Evolutionary conservation across 1,284 basidiomycete genomes (phyloP).

Genomic region (Trichosporon faecale): DNA sequence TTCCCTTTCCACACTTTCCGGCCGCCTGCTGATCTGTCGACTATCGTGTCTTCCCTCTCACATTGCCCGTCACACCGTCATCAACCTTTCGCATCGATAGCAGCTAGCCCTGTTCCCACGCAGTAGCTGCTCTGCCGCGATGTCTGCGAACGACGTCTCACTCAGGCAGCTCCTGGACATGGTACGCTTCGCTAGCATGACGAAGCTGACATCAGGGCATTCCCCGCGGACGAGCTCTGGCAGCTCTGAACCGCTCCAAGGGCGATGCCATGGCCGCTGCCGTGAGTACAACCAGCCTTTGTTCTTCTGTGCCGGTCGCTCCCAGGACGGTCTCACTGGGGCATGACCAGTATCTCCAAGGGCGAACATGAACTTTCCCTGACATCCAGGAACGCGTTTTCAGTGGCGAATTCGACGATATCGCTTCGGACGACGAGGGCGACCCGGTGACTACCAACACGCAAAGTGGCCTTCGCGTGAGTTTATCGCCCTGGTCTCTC

Average conservation of each 20-base stretch:
- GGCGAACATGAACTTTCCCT: neutral
- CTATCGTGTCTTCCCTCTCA: neutral
- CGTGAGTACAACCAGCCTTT: constrained; percentile 56
- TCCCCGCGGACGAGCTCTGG: constrained; percentile 68
- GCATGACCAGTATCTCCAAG: neutral
- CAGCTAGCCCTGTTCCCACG: neutral
- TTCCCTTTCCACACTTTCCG: neutral
- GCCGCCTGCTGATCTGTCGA: neutral
- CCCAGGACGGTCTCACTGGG: neutral
- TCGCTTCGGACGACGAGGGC: constrained; percentile 53
- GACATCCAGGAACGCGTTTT: constrained; percentile 44
- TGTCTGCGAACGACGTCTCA: constrained; percentile 18
- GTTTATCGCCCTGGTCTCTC: neutral
- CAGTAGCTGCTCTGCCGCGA: neutral
- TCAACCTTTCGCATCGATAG: neutral
- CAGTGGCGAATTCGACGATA: constrained; percentile 71
- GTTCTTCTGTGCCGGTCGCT: neutral
- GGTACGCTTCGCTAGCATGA: constrained; percentile 10
- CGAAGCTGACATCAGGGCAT: constrained; percentile 61
- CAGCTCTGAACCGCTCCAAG: constrained; percentile 69
- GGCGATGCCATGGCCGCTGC: constrained; percentile 83
- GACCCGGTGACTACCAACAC: constrained; percentile 43
- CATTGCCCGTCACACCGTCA: neutral
- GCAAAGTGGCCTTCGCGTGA: neutral
- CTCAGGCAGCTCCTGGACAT: constrained; percentile 41